phyloP scores from a whole-genome alignment of 331 rosid species.

The Rosa hybrid region DNA sequence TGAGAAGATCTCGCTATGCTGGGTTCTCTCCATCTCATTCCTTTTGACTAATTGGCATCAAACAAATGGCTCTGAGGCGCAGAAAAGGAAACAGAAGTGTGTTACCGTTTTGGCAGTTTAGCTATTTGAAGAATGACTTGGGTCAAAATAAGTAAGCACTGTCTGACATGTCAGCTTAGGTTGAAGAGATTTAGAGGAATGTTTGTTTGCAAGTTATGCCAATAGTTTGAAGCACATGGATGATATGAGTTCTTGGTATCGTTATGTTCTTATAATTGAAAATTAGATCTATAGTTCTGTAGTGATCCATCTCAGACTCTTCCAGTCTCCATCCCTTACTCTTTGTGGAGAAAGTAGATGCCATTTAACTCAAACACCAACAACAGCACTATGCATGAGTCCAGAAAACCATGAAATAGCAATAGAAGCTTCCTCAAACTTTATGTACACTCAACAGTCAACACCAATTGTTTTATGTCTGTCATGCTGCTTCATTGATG shows the following conservation, averaged over 20 bases:
- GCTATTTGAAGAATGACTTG: not conserved
- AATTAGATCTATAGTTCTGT: not conserved
- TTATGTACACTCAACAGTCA: conserved; percentile 18
- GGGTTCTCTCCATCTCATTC: not conserved
- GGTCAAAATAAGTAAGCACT: not conserved
- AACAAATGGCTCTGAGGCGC: not conserved
- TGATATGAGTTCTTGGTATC: not conserved
- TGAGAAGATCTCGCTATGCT: not conserved
- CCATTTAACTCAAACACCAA: conserved; percentile 18
- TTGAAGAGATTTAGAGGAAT: conserved; percentile 7
- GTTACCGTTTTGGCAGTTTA: not conserved
- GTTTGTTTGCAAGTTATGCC: not conserved
- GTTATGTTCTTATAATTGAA: not conserved
- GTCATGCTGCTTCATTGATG: conserved; percentile 43
- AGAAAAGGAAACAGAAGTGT: not conserved
- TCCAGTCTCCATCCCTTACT: not conserved
- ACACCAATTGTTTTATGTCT: conserved; percentile 15
- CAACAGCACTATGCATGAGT: not conserved
- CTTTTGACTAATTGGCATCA: conserved; percentile 9
- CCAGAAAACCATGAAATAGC: conserved; percentile 26
- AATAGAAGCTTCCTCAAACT: conserved; percentile 28
- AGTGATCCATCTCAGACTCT: not conserved
- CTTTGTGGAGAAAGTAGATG: not conserved
- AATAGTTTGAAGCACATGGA: conserved; percentile 8
- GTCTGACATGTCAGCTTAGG: conserved; percentile 25